Percentiles rank a stretch among this genome's conserved stretches.
phyloP scores from a whole-genome alignment of 495 filamentous ascomycete genomes.

The Talaromyces nanjingensis region DNA sequence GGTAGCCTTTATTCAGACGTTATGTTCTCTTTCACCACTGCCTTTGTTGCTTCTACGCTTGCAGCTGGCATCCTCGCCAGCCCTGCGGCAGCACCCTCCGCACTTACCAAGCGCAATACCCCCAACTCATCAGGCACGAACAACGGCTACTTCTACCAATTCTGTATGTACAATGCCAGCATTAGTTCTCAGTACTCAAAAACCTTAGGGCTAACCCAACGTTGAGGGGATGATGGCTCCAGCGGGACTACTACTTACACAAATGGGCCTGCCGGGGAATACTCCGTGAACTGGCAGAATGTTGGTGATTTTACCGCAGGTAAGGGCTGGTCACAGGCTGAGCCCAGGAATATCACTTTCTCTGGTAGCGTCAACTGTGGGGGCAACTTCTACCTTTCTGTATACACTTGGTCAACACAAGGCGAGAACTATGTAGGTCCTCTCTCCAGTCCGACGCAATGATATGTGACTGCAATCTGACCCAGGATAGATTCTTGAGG shows the following conservation, averaged over 20 bases:
- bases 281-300: constrained; percentile 49
- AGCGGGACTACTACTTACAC: constrained; percentile 37
- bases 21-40: constrained; percentile 1
- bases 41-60: constrained; percentile 14
- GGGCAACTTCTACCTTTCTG: constrained; percentile 53
- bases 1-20: neutral
- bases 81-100: constrained; percentile 22
- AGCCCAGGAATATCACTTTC: constrained; percentile 44
- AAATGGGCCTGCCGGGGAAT: constrained; percentile 44
- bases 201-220: neutral
- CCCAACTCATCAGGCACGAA: constrained; percentile 43
- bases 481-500: constrained; percentile 40
- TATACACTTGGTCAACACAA: constrained; percentile 55
- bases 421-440: no score
- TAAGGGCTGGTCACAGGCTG: constrained; percentile 43
- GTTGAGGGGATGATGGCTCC: neutral
- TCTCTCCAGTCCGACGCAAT: no score
- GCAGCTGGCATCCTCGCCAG: constrained; percentile 30
- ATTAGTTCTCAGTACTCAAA: neutral
- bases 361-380: constrained; percentile 45
- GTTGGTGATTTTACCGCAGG: constrained; percentile 56
- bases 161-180: neutral
- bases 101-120: constrained; percentile 19
- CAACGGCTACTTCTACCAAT: constrained; percentile 51
- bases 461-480: no score